Conservation (phyloP, 805 yeast genomes). For the Huiozyma sinensis region DNA sequence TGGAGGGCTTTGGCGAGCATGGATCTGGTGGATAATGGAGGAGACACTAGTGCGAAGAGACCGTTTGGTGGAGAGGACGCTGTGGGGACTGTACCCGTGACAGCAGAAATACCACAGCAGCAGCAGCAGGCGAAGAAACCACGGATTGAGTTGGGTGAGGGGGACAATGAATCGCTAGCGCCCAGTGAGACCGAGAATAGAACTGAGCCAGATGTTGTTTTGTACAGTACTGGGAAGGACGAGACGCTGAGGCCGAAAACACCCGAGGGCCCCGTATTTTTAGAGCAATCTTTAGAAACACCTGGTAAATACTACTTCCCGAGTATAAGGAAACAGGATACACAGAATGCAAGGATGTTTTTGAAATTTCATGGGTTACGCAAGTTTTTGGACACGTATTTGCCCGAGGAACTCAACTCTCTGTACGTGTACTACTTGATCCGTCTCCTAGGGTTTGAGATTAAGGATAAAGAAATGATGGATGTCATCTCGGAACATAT, state of each 20-base stretch:
- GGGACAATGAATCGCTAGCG: neutral
- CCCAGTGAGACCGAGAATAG: neutral
- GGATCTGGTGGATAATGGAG: neutral
- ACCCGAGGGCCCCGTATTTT: slow-evolving; percentile 16
- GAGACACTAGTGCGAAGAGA: neutral
- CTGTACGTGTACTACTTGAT: slow-evolving; percentile 48
- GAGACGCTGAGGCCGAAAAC: slow-evolving; percentile 9
- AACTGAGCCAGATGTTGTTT: neutral
- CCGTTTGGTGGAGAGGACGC: neutral
- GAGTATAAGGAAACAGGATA: slow-evolving; percentile 32
- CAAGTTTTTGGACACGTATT: slow-evolving; percentile 47
- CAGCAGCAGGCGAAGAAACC: neutral
- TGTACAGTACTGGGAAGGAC: neutral
- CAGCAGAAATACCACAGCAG: neutral
- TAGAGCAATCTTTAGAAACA: slow-evolving; percentile 18
- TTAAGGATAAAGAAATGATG: slow-evolving; percentile 28
- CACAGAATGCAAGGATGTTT: slow-evolving; percentile 38
- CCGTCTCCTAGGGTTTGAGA: slow-evolving; percentile 51
- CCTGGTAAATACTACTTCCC: slow-evolving; percentile 29
- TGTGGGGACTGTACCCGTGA: neutral
- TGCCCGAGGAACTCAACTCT: slow-evolving; percentile 51
- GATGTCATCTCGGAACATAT: slow-evolving; percentile 17
- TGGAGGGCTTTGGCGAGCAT: no score
- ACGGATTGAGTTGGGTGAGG: neutral
- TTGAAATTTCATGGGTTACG: slow-evolving; percentile 52